Percentiles rank a stretch among this genome's conserved stretches.
phyloP scores from a whole-genome alignment of 331 rosid genomes.

The Pyracantha coccinea region DNA sequence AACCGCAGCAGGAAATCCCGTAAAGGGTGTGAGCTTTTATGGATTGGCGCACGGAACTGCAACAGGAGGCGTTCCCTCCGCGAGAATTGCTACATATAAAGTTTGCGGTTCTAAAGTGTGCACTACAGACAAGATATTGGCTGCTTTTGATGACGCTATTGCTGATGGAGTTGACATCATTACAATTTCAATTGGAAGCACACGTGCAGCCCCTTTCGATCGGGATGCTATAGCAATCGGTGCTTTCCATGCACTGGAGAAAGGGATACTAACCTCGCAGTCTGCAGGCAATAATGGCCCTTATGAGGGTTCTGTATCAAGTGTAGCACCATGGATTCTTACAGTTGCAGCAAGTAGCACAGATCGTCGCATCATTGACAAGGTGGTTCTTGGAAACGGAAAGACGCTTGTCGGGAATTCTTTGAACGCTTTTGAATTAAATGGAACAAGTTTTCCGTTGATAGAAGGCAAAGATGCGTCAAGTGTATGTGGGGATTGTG shows the following conservation, averaged over 20 bases:
- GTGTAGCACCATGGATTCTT: slow-evolving; percentile 26
- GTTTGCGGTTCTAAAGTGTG: background rate
- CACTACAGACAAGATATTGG: background rate
- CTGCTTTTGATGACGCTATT: slow-evolving; percentile 33
- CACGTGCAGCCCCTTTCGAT: accelerated
- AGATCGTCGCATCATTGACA: slow-evolving; percentile 15
- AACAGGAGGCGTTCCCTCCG: slow-evolving; percentile 33
- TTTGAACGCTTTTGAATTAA: slow-evolving; percentile 6
- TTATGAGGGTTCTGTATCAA: accelerated
- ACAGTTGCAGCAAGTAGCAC: slow-evolving; percentile 21
- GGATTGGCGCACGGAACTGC: slow-evolving; percentile 27
- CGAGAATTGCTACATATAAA: slow-evolving; percentile 24
- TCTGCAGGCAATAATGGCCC: slow-evolving; percentile 30
- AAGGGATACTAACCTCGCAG: slow-evolving; percentile 22
- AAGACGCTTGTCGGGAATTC: background rate
- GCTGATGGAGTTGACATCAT: slow-evolving; percentile 35
- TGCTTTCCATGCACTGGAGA: slow-evolving; percentile 34
- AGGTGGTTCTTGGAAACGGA: slow-evolving; percentile 26
- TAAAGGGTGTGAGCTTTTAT: slow-evolving; percentile 2
- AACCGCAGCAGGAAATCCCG: slow-evolving; percentile 23
- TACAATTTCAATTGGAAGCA: background rate
- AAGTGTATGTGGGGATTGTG: background rate
- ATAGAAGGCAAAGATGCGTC: background rate
- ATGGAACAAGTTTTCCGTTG: slow-evolving; percentile 14
- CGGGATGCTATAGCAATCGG: slow-evolving; percentile 15